These are phyloP conservation scores for Agrostemma githago DNA, from an alignment of 148 eudicot species.

Conservation along the genomic window DNA sequence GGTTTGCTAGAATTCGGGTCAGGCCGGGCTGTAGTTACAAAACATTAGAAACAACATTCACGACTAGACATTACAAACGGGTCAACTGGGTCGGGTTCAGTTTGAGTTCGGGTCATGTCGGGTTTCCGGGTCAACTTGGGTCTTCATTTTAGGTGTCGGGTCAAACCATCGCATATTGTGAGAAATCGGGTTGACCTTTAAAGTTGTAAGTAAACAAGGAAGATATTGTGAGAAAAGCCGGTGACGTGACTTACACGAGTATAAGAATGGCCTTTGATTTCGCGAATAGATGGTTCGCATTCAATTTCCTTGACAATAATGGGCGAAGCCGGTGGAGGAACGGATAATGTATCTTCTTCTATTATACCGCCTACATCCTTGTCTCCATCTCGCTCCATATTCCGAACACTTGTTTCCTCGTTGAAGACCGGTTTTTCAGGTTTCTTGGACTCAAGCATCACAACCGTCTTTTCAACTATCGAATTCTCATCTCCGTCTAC, in stretches of 20 bases:
- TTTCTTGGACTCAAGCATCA: constrained; percentile 70
- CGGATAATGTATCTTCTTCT: constrained; percentile 24
- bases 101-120: too few species aligned
- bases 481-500: constrained; percentile 56
- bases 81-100: too few species aligned
- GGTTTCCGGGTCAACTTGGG: too few species aligned
- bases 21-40: too few species aligned
- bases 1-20: too few species aligned
- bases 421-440: constrained; percentile 33
- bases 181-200: too few species aligned
- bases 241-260: constrained; percentile 1
- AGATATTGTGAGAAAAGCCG: too few species aligned
- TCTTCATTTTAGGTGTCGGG: too few species aligned
- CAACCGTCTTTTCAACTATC: constrained; percentile 80
- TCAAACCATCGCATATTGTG: too few species aligned
- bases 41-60: too few species aligned
- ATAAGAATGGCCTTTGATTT: constrained; percentile 30
- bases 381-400: constrained; percentile 22
- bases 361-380: constrained; percentile 25
- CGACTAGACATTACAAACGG: too few species aligned
- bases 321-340: constrained; percentile 45
- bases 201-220: too few species aligned
- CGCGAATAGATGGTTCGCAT: constrained; percentile 30
- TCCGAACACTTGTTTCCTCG: constrained; percentile 21
- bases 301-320: constrained; percentile 34